phyloP scores from a whole-genome alignment of 2,329 filamentous ascomycete genomes.

The Chrysoporthe deuterocubensis region DNA sequence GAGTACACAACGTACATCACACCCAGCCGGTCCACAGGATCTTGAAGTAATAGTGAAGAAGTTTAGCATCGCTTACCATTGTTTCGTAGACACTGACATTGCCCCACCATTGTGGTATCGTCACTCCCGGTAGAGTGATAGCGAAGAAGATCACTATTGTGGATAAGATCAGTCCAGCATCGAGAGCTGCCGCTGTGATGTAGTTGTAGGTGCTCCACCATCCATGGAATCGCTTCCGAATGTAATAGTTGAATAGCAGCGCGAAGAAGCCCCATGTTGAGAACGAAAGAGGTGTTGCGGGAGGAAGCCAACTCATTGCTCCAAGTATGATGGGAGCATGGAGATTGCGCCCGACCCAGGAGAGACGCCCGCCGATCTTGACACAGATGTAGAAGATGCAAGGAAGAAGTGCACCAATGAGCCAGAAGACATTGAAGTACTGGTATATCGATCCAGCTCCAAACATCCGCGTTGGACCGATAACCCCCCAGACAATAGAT shows the following conservation, averaged over 20 bases:
- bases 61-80: constrained; percentile 43
- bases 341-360: constrained; percentile 50
- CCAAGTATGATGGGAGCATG: constrained; percentile 63
- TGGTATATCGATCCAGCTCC: constrained; percentile 55
- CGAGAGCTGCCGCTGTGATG: constrained; percentile 45
- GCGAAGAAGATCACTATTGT: constrained; percentile 45
- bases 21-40: too few relatives aligned
- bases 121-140: constrained; percentile 42
- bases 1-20: not conserved
- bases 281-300: constrained; percentile 64
- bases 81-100: constrained; percentile 54
- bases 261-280: constrained; percentile 62
- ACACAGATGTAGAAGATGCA: constrained; percentile 50
- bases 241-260: constrained; percentile 61
- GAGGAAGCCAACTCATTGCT: constrained; percentile 57
- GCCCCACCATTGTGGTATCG: constrained; percentile 49
- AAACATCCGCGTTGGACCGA: constrained; percentile 61
- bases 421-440: constrained; percentile 56
- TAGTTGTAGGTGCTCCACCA: constrained; percentile 63
- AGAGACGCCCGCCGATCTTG: constrained; percentile 30
- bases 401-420: constrained; percentile 54
- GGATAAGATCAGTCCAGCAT: constrained; percentile 44
- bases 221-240: constrained; percentile 55
- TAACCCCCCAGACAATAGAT: constrained; percentile 61
- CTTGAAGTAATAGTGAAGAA: not conserved